A percentile compares a stretch with the other conserved stretches of the same genome.
Conservation (phyloP, 2,329 filamentous ascomycete genomes). For the Fusarium beomiforme region DNA sequence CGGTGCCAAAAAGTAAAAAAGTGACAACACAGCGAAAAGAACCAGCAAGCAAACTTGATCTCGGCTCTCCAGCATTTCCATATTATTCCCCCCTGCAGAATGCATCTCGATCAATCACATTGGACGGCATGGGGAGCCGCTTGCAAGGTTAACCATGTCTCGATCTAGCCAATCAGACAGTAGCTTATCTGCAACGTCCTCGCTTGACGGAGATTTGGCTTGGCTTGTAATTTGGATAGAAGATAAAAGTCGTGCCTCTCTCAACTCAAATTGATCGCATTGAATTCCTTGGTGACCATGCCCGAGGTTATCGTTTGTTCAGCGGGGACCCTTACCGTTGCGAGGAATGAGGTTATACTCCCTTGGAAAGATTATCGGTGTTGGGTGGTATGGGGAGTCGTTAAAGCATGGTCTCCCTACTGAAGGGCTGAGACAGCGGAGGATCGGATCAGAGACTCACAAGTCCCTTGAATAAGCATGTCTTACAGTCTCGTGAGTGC, state of each 20-base stretch:
- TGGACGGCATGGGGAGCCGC: slow-evolving; percentile 19
- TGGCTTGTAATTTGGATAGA: slow-evolving; percentile 15
- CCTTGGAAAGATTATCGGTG: neutral
- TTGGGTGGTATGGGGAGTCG: neutral
- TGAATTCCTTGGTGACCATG: neutral
- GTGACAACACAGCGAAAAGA: neutral
- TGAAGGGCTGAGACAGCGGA: slow-evolving; percentile 5
- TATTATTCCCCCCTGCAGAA: slow-evolving; percentile 20
- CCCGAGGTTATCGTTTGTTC: neutral
- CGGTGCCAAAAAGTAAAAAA: neutral
- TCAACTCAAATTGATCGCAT: neutral
- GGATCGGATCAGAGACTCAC: neutral
- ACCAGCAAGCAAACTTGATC: neutral
- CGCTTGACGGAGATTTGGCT: slow-evolving; percentile 31
- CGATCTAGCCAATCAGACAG: slow-evolving; percentile 10
- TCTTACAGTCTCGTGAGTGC: neutral
- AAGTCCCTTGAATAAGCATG: slow-evolving; percentile 7
- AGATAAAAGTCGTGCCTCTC: neutral
- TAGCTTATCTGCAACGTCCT: slow-evolving; percentile 14
- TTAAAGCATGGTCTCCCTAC: slow-evolving; percentile 20
- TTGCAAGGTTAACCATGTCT: slow-evolving; percentile 21
- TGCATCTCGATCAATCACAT: slow-evolving; percentile 23
- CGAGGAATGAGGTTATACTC: neutral
- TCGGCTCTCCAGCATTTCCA: neutral
- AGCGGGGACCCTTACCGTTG: neutral